Evolutionary conservation across 768 basidiomycete species (phyloP).

Genomic region (Termitomyces sp.): DNA sequence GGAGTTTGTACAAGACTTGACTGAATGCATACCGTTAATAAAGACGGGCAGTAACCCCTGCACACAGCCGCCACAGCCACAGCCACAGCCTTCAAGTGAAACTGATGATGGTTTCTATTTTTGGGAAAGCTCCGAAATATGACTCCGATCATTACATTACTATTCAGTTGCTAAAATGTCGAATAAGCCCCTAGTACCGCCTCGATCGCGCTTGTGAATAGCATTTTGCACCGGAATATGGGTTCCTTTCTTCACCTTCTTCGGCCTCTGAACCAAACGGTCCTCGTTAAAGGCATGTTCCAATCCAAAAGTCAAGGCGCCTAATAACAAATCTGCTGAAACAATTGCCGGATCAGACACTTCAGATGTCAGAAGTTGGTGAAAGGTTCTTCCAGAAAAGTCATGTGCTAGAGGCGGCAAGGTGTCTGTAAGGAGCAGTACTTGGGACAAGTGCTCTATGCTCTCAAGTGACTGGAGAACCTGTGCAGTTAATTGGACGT

Average conservation of each 20-base stretch:
- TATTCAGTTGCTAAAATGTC: conserved; percentile 27
- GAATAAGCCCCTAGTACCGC: conserved; percentile 25
- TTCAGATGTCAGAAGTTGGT: conserved; percentile 37
- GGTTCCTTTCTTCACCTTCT: conserved; percentile 20
- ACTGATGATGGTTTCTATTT: no score
- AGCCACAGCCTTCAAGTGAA: no score
- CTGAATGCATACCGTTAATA: not conserved
- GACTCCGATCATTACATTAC: no score
- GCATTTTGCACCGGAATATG: not conserved
- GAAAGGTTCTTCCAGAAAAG: conserved; percentile 60
- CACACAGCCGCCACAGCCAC: no score
- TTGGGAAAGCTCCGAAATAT: no score
- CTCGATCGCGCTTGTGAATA: conserved; percentile 1
- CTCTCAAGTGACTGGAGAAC: conserved; percentile 52
- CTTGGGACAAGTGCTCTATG: conserved; percentile 55
- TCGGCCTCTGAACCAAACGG: conserved; percentile 29
- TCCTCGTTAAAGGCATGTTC: conserved; percentile 45
- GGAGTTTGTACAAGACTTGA: not conserved
- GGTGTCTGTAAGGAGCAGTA: conserved; percentile 47
- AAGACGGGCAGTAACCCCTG: conserved; percentile 23
- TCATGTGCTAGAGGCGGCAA: conserved; percentile 39
- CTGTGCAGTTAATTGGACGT: conserved; percentile 68
- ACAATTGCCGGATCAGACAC: conserved; percentile 17
- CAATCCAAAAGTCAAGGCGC: conserved; percentile 41
- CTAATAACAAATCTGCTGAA: conserved; percentile 42